Conservation (phyloP, 441 rosid genomes). For the Croton laevigatus region DNA sequence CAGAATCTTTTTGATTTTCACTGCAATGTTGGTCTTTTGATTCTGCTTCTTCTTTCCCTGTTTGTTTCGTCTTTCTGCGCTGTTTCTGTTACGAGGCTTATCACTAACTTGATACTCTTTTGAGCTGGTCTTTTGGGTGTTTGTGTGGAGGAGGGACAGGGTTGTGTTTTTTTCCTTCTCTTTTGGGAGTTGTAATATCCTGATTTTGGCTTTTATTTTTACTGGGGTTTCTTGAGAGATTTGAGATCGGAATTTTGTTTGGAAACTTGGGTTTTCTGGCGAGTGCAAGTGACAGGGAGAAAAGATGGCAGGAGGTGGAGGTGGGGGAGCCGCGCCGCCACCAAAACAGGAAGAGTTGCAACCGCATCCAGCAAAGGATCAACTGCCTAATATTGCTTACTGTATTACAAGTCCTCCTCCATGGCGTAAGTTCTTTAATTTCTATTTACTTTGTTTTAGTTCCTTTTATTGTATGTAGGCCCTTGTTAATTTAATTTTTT, state of each 20-base stretch:
- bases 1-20: slow-evolving; percentile 13
- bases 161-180: neutral
- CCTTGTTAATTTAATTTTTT: neutral
- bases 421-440: slow-evolving; percentile 72
- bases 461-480: neutral
- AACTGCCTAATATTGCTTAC: slow-evolving; percentile 76
- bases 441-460: slow-evolving; percentile 1
- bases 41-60: slow-evolving; percentile 15
- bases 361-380: slow-evolving; percentile 89
- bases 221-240: slow-evolving; percentile 25
- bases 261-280: slow-evolving; percentile 29
- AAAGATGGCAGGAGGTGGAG: slow-evolving; percentile 64
- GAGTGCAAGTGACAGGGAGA: slow-evolving; percentile 11
- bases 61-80: slow-evolving; percentile 3
- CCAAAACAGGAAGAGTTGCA: slow-evolving; percentile 72
- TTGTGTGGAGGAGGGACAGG: neutral
- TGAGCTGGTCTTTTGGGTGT: slow-evolving; percentile 11
- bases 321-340: slow-evolving; percentile 48
- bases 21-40: slow-evolving; percentile 23
- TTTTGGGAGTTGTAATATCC: slow-evolving; percentile 26
- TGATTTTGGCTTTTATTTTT: slow-evolving; percentile 11
- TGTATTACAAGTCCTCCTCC: slow-evolving; percentile 99
- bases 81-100: neutral
- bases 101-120: neutral
- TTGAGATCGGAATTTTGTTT: slow-evolving; percentile 21